Evolutionary conservation across 2,329 filamentous ascomycete species (phyloP).

Genomic region (Seiridium unicorne): DNA sequence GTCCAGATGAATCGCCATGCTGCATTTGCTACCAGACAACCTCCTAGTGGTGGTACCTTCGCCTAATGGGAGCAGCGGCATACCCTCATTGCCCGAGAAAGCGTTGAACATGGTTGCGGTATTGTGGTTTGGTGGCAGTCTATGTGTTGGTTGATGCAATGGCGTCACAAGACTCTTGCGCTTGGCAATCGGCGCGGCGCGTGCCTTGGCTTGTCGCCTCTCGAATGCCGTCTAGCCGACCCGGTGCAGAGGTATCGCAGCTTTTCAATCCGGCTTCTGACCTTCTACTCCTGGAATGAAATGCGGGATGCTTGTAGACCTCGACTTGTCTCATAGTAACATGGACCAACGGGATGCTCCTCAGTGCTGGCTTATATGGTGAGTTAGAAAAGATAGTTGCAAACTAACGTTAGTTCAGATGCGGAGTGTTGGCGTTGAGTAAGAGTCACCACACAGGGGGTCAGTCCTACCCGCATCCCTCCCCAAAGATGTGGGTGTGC

Average conservation of each 20-base stretch:
- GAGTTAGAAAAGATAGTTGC: neutral
- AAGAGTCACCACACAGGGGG: neutral
- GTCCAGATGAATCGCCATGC: conserved; percentile 48
- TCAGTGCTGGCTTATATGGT: neutral
- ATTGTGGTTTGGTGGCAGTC: neutral
- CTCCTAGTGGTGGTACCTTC: neutral
- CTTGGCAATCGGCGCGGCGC: neutral
- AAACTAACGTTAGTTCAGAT: no score
- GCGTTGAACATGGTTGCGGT: neutral
- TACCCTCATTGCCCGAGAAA: neutral
- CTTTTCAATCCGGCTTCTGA: neutral
- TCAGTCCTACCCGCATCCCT: neutral
- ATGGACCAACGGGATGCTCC: neutral
- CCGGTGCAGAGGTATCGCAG: neutral
- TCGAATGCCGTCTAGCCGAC: neutral
- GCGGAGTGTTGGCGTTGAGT: neutral
- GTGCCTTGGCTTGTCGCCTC: neutral
- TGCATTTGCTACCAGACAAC: conserved; percentile 26
- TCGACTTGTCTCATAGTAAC: no score
- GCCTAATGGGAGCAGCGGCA: no score
- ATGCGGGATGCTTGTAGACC: no score
- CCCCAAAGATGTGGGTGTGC: neutral
- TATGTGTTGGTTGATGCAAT: neutral
- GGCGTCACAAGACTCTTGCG: neutral
- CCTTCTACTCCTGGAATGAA: no score